Evolutionary conservation across 176 grass and related monocot species (phyloP).

Genomic region (Saccharum spontaneum): DNA sequence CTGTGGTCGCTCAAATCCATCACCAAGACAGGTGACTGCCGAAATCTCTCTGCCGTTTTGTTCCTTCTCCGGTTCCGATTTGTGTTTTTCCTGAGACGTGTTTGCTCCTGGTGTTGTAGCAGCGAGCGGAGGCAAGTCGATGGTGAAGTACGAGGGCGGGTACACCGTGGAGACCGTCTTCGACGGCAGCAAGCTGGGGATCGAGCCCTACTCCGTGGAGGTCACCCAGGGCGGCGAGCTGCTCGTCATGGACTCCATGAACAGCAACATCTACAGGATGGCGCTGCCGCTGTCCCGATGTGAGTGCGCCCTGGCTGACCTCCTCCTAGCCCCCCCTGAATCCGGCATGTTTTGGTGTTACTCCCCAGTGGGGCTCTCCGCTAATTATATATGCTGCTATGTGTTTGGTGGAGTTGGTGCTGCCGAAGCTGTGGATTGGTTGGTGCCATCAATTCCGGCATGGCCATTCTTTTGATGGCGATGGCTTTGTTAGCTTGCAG

Average conservation of each 20-base stretch:
- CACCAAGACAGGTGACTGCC: slow-evolving; percentile 57
- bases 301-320: slow-evolving; percentile 22
- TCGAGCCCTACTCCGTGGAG: slow-evolving; percentile 83
- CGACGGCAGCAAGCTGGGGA: slow-evolving; percentile 93
- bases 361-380: slow-evolving; percentile 39
- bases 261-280: slow-evolving; percentile 92
- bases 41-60: background rate
- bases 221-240: slow-evolving; percentile 87
- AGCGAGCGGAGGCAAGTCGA: slow-evolving; percentile 60
- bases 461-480: slow-evolving; percentile 37
- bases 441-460: slow-evolving; percentile 46
- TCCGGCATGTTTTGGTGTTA: slow-evolving; percentile 33
- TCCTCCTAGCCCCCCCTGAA: slow-evolving; percentile 22
- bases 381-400: slow-evolving; percentile 37
- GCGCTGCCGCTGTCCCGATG: slow-evolving; percentile 91
- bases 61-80: slow-evolving; percentile 13
- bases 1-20: slow-evolving; percentile 84
- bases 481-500: slow-evolving; percentile 46
- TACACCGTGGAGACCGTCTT: slow-evolving; percentile 98
- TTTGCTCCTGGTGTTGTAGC: slow-evolving; percentile 31
- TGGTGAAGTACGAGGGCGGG: slow-evolving; percentile 95
- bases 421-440: slow-evolving; percentile 41
- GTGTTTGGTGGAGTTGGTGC: slow-evolving; percentile 36
- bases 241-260: slow-evolving; percentile 87
- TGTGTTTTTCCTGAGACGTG: slow-evolving; percentile 12